These are phyloP conservation scores for Paramecium pentaurelia DNA, from an alignment of 73 alveolate species.

Conservation along the genomic window DNA sequence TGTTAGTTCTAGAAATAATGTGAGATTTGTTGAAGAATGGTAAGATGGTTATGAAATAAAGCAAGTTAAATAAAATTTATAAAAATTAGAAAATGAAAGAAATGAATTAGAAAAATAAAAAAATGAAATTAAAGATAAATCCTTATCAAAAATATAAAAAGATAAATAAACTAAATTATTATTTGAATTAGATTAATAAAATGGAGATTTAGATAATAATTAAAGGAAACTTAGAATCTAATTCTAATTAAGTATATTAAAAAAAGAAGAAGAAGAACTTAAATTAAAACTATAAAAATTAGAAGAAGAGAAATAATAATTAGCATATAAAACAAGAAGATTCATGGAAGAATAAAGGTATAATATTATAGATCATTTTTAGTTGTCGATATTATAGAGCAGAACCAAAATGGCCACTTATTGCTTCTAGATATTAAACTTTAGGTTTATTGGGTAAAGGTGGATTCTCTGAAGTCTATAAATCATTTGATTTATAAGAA, in stretches of 20 bases:
- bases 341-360: constrained; percentile 81
- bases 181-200: neutral
- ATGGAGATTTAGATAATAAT: neutral
- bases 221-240: neutral
- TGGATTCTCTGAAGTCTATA: constrained; percentile 97
- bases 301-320: constrained; percentile 56
- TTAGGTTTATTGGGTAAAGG: constrained; percentile 95
- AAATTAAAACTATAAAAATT: neutral
- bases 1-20: constrained; percentile 59
- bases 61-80: constrained; percentile 64
- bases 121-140: neutral
- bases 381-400: constrained; percentile 74
- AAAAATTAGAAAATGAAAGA: neutral
- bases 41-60: constrained; percentile 94
- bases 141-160: neutral
- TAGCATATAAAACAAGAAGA: constrained; percentile 57
- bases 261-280: constrained; percentile 67
- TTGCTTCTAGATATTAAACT: constrained; percentile 82
- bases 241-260: neutral
- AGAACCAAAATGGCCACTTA: constrained; percentile 81
- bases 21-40: constrained; percentile 83
- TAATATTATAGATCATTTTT: neutral
- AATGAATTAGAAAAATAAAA: neutral
- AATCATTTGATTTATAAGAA: constrained; percentile 93
- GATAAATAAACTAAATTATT: neutral